Base-by-base conservation (phyloP, 441 rosid species). In the Melianthus villosus region DNA sequence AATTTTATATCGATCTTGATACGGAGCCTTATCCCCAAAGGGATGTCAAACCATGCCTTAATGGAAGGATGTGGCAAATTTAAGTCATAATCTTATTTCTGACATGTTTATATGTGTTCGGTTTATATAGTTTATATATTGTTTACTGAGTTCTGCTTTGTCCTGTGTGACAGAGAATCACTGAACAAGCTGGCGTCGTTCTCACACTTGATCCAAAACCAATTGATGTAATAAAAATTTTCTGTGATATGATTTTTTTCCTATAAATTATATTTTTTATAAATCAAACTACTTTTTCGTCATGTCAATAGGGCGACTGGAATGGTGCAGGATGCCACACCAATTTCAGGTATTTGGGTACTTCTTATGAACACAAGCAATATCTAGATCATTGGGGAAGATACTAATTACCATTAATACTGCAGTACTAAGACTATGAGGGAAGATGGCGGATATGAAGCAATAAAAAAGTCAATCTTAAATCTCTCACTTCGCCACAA, bases 271-370 rank as follows among this genome's bases (percentile, higher is more conserved):
- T n/a, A n/a, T n/a, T n/a, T n/a, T 31, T 6, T n/a, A 32, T 39
- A 6, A 22, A 34, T 25, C 26, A 42, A 12, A 33, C 37, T 32
- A 9, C 19, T 22, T 22, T 46, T 31, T 50, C 20, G 40, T 9
- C 13, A 38, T 22, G n/a, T 45, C 35, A 25, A 16, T 65, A 83
- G 95, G 97, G 97, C 48, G 97, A 87, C 51, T 87, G 95, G 97
- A 87, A 87, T 14, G 97, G 97, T 53, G 97, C 97, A 41, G 97
- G 97, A 49, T 87, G 95, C 63, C 97, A 87, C 65, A 83, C 93
- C 60, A 87, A 87, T 42, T 87, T 53, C 74, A 87, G 92, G 85
- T 65, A 53, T 54, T 31, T 25, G 0, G 22, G 34, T 16, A 25
- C 32, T 4, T 10, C 16, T 15, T 10, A 10, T 11, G 26, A 28